Evolutionary conservation across 768 basidiomycete species (phyloP), one percentile per base, ranked within the genome.

Genomic region (Atractiella rhizophila): DNA sequence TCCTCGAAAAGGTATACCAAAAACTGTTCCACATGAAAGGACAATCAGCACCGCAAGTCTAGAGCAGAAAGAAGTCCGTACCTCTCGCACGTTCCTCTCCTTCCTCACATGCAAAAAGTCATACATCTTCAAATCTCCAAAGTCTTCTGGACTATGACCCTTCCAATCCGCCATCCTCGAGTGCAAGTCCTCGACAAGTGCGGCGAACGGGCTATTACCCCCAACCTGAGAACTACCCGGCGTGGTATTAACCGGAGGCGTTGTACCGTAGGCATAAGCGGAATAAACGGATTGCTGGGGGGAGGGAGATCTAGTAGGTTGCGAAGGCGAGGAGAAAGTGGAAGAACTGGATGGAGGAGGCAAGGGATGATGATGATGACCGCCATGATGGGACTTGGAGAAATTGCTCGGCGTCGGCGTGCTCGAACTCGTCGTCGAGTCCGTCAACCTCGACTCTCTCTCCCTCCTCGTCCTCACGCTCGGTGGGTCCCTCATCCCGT

Each of bases 131-230:
- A 91, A 64, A 1, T 73, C 68, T 6, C 88, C 91, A 20, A 94
- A 71, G 21, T 53, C 54, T 38, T 78, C 77, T 3, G 77, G 66
- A 3, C 80, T 77, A 54, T 85, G 85, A 0, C 81, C 82, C 56
- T 88, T 88, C 80, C 86, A 94, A 61, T 91, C 85, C 42, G 78
- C 75, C 51, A 96, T 83, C 28, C 91, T 73, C 54, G 71, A 73
- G 49, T 75, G 68, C 28, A 98, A 68, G 57, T 96, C 88, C 42
- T 79, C 76, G 2, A 83, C 77, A 56, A 91, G 79, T 28, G 71
- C 67, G 20, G 59, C 66, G 60, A 94, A 86, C 4, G 80, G 74
- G 19, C 28, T 26, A 2, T 29, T 8, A 7, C 8, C 11, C 8
- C 33, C 33, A n/a, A 18, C 33, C 8, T 8, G 11, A 23, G 8